Conservation (phyloP, 2,329 filamentous ascomycete species). For the Talaromyces marneffei region DNA sequence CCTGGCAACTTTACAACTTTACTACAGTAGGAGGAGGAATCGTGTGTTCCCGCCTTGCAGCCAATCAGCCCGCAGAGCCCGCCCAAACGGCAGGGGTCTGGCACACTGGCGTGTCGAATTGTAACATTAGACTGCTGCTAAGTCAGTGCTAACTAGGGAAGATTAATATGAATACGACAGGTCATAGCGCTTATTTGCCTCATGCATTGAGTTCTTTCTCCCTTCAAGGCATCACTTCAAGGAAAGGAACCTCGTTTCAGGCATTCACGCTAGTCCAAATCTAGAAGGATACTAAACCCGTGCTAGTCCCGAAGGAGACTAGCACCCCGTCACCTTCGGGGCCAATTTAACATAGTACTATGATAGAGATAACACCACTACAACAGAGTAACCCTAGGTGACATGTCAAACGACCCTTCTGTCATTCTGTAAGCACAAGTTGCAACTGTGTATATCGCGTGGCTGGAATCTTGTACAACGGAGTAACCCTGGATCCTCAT, state of each 20-base stretch:
- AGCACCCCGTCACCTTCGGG: not conserved
- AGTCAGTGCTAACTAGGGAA: too few relatives aligned
- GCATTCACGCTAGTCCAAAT: not conserved
- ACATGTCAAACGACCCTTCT: not conserved
- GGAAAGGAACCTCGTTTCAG: not conserved
- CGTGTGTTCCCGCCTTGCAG: not conserved
- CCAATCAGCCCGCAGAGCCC: not conserved
- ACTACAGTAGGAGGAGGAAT: too few relatives aligned
- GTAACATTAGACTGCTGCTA: not conserved
- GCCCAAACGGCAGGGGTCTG: slow-evolving; percentile 1
- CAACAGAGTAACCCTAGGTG: slow-evolving; percentile 7
- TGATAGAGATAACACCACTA: too few relatives aligned
- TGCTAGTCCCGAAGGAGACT: not conserved
- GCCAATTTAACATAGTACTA: not conserved
- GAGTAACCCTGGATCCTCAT: too few relatives aligned
- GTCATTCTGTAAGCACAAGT: too few relatives aligned
- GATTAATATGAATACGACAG: not conserved
- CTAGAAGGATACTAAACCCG: not conserved
- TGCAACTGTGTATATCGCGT: not conserved
- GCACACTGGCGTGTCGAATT: not conserved
- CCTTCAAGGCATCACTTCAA: too few relatives aligned
- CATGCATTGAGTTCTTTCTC: too few relatives aligned
- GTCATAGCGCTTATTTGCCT: not conserved
- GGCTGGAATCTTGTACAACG: not conserved
- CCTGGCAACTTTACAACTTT: too few relatives aligned